Percentiles rank a stretch among this genome's conserved stretches.
Conservation (phyloP, 495 filamentous ascomycete genomes). For the Lophiotrema nucula region DNA sequence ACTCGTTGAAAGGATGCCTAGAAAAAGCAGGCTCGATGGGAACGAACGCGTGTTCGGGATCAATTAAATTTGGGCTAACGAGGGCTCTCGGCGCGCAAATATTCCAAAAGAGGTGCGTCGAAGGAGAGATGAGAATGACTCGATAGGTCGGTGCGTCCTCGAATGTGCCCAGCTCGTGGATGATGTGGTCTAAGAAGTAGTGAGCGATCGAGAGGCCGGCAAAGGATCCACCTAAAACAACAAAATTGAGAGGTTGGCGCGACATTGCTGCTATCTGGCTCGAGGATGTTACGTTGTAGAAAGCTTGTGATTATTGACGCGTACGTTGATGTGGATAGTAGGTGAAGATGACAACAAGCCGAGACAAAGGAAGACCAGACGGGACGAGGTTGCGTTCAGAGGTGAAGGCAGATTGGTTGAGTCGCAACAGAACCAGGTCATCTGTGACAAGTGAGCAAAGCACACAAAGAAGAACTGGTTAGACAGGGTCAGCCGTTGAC, state of each 20-base stretch:
- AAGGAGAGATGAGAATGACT: slow-evolving; percentile 27
- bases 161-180: slow-evolving; percentile 9
- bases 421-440: too few species aligned
- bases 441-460: too few species aligned
- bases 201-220: slow-evolving; percentile 28
- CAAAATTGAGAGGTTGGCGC: slow-evolving; percentile 22
- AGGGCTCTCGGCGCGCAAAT: slow-evolving; percentile 30
- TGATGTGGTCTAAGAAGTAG: slow-evolving; percentile 23
- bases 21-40: slow-evolving; percentile 20
- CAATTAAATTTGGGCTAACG: slow-evolving; percentile 15
- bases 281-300: neutral
- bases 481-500: neutral
- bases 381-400: too few species aligned
- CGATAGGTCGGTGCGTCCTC: slow-evolving; percentile 15
- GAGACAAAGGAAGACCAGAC: too few species aligned
- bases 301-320: too few species aligned
- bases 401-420: too few species aligned
- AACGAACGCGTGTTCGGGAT: slow-evolving; percentile 13
- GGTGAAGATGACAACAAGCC: too few species aligned
- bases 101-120: slow-evolving; percentile 33
- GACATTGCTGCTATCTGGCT: slow-evolving; percentile 1
- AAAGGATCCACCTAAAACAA: slow-evolving; percentile 29
- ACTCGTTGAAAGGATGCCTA: slow-evolving; percentile 14
- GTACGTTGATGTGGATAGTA: too few species aligned
- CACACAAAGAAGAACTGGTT: neutral